A percentile compares a stretch with the other conserved stretches of the same genome.
Conservation (phyloP, 305 asterid genomes). For the Coffea humblotiana region DNA sequence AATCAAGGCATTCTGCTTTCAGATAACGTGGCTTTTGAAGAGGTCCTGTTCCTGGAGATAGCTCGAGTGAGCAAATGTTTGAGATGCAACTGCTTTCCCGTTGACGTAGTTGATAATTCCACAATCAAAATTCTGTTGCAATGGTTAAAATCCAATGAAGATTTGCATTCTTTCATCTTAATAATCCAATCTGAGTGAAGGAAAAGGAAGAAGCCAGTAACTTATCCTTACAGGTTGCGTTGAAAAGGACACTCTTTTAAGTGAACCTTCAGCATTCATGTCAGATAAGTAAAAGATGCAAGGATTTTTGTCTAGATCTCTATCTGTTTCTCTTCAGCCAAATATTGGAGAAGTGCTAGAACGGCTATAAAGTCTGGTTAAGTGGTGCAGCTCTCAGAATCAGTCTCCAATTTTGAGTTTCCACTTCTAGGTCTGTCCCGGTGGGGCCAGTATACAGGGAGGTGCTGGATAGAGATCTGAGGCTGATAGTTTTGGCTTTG, state of each 20-base stretch:
- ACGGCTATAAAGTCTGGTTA: not conserved
- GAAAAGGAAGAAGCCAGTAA: constrained; percentile 3
- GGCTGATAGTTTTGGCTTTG: not conserved
- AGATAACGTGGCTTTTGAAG: not conserved
- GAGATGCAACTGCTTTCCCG: constrained; percentile 2
- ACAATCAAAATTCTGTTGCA: not conserved
- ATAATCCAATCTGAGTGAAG: not conserved
- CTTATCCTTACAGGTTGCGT: not conserved
- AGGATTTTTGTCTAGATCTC: constrained; percentile 4
- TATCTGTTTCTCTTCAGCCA: not conserved
- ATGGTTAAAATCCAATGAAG: not conserved
- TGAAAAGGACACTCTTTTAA: not conserved
- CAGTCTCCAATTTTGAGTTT: not conserved
- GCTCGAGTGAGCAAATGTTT: not conserved
- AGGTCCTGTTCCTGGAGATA: constrained; percentile 2
- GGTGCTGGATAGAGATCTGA: not conserved
- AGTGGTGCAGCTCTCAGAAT: not conserved
- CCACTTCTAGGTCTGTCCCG: not conserved
- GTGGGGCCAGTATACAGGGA: not conserved
- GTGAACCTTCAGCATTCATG: not conserved
- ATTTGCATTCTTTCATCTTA: not conserved
- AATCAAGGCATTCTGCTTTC: not conserved
- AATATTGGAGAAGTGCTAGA: not conserved
- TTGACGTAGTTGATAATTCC: not conserved
- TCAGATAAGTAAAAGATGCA: constrained; percentile 8